phyloP scores from a whole-genome alignment of 1,284 basidiomycete genomes.

The Filobasidium uniguttulatum region DNA sequence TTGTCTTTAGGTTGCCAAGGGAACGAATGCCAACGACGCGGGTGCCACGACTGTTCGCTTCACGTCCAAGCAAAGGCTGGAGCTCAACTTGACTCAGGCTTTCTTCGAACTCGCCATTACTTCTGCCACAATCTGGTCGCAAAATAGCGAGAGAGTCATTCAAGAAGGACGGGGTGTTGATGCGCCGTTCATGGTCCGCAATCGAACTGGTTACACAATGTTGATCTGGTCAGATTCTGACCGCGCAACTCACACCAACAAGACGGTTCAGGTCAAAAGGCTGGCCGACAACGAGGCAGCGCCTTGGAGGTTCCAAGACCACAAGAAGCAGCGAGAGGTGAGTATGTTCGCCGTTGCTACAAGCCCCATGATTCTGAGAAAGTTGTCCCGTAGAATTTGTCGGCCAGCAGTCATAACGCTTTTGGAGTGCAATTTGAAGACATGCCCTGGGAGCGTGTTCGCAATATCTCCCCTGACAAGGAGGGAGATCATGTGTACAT shows the following conservation, averaged over 20 bases:
- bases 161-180: constrained; percentile 67
- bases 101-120: constrained; percentile 78
- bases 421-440: constrained; percentile 73
- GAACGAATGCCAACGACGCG: constrained; percentile 22
- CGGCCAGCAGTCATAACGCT: constrained; percentile 62
- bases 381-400: constrained; percentile 52
- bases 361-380: constrained; percentile 1
- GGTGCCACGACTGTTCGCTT: constrained; percentile 48
- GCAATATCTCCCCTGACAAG: constrained; percentile 78
- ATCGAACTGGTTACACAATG: constrained; percentile 73
- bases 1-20: constrained; percentile 43
- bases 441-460: constrained; percentile 80
- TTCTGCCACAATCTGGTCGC: constrained; percentile 55
- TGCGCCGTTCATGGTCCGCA: constrained; percentile 85
- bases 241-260: constrained; percentile 40
- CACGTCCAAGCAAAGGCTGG: constrained; percentile 67
- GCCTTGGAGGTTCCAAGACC: constrained; percentile 97
- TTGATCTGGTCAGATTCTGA: constrained; percentile 68
- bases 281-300: constrained; percentile 57
- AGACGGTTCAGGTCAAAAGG: constrained; percentile 44
- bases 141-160: constrained; percentile 57
- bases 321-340: constrained; percentile 86
- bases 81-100: constrained; percentile 82
- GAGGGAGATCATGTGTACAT: constrained; percentile 88
- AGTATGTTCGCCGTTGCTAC: constrained; percentile 14